Percentiles rank a stretch among this genome's conserved stretches.
phyloP scores from a whole-genome alignment of 192 early-diverging fungal species.

The Phlyctochytrium planicorne region DNA sequence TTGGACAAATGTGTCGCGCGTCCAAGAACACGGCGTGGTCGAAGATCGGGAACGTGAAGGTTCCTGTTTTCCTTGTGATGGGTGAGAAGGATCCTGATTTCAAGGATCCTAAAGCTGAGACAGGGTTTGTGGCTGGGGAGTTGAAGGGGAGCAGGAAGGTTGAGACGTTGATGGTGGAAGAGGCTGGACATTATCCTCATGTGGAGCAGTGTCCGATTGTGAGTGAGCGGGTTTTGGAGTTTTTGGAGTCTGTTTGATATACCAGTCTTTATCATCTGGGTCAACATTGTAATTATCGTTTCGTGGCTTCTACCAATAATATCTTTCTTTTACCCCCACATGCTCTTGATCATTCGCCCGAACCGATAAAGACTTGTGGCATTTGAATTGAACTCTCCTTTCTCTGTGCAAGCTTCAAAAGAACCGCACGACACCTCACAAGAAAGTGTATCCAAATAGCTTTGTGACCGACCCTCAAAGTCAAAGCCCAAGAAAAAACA shows the following conservation, averaged over 20 bases:
- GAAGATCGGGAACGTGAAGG: background rate
- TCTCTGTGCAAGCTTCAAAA: too few relatives aligned
- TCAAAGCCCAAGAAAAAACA: too few relatives aligned
- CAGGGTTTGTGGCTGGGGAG: conserved; percentile 11
- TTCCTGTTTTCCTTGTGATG: conserved; percentile 23
- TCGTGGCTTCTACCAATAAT: too few relatives aligned
- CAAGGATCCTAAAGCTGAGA: conserved; percentile 21
- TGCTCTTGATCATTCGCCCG: too few relatives aligned
- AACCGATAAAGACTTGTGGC: too few relatives aligned
- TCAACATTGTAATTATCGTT: too few relatives aligned
- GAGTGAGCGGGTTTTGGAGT: background rate
- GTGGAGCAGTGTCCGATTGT: background rate
- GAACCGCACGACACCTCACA: too few relatives aligned
- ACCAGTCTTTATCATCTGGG: background rate
- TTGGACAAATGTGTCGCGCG: conserved; percentile 22
- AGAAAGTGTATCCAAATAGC: too few relatives aligned
- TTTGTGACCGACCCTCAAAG: too few relatives aligned
- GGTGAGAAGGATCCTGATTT: conserved; percentile 37
- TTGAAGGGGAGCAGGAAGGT: background rate
- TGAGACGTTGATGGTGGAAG: conserved; percentile 11
- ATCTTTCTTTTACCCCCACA: too few relatives aligned
- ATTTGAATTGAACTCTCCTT: too few relatives aligned
- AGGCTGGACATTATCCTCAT: conserved; percentile 25
- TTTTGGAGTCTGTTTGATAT: background rate
- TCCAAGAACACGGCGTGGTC: conserved; percentile 19